Evolutionary conservation across 805 yeast species (phyloP), one percentile per base, ranked within the genome.

Genomic region (Tetrapisispora namnaoensis): DNA sequence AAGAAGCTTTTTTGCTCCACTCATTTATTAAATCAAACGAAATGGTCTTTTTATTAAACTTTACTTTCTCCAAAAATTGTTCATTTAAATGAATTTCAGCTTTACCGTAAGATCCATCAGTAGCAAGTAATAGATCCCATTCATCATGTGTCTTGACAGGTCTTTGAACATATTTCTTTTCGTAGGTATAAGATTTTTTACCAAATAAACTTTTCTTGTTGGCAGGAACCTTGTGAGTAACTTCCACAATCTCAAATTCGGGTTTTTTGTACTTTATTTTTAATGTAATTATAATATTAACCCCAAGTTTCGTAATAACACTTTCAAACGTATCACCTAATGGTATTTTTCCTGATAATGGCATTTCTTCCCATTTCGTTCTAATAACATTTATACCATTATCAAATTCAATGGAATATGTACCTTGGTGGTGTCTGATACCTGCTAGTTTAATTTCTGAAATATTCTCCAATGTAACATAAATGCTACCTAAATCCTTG

Each of bases 21-120:
- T 88, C 95, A 60, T 88, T 89, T 63, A 78, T 50, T 46, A 65
- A 36, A 22, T 53, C 51, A 44, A 55, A 43, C 4, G 46, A 30
- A 2, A 51, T 28, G 2, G 48, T 32, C 20, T 48, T 49, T 20
- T 48, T 39, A 6, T 44, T 50, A 37, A 55, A 62, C 39, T 51
- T 48, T 17, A 45, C 43, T 28, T 49, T 42, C 1, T 52, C 36
- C 37, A 65, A 50, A 38, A 55, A 54, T 4, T 44, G 49, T 4
- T 52, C 51, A 47, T 54, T 47, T 8, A 65, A 42, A 9, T 76
- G 76, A 47, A 90, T 71, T 55, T 83, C 80, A 47, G 85, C 77
- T 58, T 91, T 75, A 9, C 88, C 96, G 72, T 86, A 89, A 36
- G 96, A 86, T 1, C 98, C 98, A 63, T 88, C 95, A 34, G 74